phyloP scores from a whole-genome alignment of 1,284 basidiomycete genomes.

The Porogramme epimiltina region DNA sequence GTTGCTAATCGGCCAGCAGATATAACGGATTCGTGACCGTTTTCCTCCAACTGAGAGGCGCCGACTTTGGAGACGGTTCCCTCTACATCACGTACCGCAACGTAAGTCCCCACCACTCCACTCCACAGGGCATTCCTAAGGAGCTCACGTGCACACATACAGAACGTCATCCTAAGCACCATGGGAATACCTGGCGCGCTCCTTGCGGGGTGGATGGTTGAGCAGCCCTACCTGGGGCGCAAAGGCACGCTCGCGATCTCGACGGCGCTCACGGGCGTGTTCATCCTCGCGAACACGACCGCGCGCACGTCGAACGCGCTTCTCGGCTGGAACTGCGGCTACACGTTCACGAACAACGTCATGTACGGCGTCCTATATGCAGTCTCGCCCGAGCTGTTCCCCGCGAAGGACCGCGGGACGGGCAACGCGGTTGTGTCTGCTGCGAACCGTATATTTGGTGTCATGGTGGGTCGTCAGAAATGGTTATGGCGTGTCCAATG shows the following conservation, averaged over 20 bases:
- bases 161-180: conserved; percentile 70
- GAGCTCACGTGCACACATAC: background rate
- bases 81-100: conserved; percentile 70
- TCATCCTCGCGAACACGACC: conserved; percentile 71
- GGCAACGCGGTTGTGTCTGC: conserved; percentile 68
- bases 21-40: conserved; percentile 60
- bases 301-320: conserved; percentile 62
- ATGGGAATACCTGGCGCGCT: conserved; percentile 72
- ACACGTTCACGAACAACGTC: conserved; percentile 62
- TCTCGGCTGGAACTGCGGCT: conserved; percentile 76
- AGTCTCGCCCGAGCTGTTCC: conserved; percentile 69
- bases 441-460: conserved; percentile 64
- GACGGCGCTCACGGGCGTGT: conserved; percentile 65
- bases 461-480: conserved; percentile 44
- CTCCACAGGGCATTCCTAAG: background rate
- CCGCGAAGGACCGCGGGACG: conserved; percentile 71
- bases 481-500: background rate
- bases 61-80: conserved; percentile 62
- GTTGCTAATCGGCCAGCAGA: too few species aligned
- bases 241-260: conserved; percentile 65
- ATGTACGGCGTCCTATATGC: conserved; percentile 79
- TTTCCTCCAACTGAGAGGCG: conserved; percentile 54
- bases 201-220: conserved; percentile 60
- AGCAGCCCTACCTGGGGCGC: conserved; percentile 59
- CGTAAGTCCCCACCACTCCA: conserved; percentile 44